phyloP scores from a whole-genome alignment of 148 eudicot genomes.

The Gaultheria prostrata region DNA sequence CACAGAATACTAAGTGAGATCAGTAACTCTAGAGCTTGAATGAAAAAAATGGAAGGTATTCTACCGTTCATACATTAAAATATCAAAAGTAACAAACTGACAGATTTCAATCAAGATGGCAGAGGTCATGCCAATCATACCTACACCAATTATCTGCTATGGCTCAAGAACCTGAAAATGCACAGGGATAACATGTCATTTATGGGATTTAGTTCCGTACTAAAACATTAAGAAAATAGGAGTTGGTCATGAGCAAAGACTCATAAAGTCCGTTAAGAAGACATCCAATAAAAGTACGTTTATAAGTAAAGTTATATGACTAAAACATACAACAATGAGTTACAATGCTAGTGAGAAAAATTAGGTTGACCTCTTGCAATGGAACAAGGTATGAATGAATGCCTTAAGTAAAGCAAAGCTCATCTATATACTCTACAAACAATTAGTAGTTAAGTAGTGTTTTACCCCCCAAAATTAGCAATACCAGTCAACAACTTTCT shows the following conservation, averaged over 20 bases:
- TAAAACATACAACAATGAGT: background rate
- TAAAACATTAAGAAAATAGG: slow-evolving; percentile 2
- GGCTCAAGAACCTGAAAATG: slow-evolving; percentile 27
- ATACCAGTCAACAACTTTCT: no score
- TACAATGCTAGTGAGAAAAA: background rate
- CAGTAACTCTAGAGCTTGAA: slow-evolving; percentile 12
- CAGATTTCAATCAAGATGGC: slow-evolving; percentile 15
- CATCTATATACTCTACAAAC: background rate
- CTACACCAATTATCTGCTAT: slow-evolving; percentile 33
- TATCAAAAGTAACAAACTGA: slow-evolving; percentile 7
- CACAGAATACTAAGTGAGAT: background rate
- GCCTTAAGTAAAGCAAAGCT: background rate
- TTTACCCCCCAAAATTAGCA: no score
- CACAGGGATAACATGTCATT: slow-evolving; percentile 15
- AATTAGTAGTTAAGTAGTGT: no score
- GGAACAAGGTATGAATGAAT: background rate
- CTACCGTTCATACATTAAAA: background rate
- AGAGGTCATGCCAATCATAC: slow-evolving; percentile 25
- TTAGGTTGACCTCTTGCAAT: slow-evolving; percentile 2
- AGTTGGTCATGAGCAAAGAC: background rate
- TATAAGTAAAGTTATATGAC: background rate
- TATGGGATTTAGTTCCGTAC: background rate
- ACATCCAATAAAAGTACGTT: background rate
- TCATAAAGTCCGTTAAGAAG: background rate
- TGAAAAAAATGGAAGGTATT: slow-evolving; percentile 6